Base-by-base conservation (phyloP, 768 basidiomycete species). In the Leccinum imitatum region DNA sequence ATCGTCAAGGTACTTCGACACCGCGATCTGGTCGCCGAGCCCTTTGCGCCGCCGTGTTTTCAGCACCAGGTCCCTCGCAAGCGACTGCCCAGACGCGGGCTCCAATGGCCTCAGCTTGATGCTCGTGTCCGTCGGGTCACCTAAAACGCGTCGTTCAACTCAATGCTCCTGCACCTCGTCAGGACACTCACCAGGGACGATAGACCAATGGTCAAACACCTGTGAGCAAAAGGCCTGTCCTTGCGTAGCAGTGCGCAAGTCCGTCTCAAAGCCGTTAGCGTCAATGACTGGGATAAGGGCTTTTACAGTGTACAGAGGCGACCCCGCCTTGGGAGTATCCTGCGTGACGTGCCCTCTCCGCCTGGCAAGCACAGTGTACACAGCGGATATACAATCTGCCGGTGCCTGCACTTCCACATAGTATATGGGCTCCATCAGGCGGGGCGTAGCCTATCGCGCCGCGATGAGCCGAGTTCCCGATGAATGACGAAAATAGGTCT, bases 321-420 rank as follows among this genome's bases (percentile, higher is more conserved):
- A 98, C 58, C 97, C 97, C 7, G 96, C 95, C 75, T 98, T 99
- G 31, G 97, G 95, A 23, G 93, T 89, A 72, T 99, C 97, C 72
- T 97, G 93, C 1, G 96, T 98, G 64, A 99, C 97, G 74, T 99
- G 97, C n/a, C 97, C 97, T 76, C 97, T 86, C 59, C 97, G 89
- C 61, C 97, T 86, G n/a, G 97, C 95, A 55, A 99, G 90, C 50
- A 98, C 97, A 5, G 95, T 97, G 75, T 98, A 98, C 37, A 99
- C 95, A 11, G 95, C 95, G 21, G 97, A 97, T 63, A 99, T 95
- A 71, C 97, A 98, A 72, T 99, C 97, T 17, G 95, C 94, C 8
- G 97, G 97, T 7, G 96, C 93, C 75, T 98, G 96, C n/a, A 99
- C 95, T 75, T 99, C 97, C 56, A 98, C 96, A 71, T 93, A 98